Evolutionary conservation across 805 yeast species (phyloP).

Genomic region (Novakomyces olei): DNA sequence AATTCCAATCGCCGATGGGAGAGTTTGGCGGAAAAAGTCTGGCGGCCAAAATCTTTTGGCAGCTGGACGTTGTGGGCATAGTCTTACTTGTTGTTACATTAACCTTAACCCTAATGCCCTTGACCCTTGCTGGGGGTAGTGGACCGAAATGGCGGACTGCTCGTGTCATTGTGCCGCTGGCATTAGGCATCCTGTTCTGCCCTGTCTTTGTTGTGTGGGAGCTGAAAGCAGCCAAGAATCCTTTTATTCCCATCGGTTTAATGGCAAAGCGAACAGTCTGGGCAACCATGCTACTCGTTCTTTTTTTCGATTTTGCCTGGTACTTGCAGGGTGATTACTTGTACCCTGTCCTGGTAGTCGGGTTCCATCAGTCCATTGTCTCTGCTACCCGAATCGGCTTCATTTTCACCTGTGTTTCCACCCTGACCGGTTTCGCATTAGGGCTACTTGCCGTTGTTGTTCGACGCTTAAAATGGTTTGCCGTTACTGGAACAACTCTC

Average conservation of each 20-base stretch:
- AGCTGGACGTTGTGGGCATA: constrained; percentile 42
- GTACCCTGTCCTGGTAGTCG: constrained; percentile 43
- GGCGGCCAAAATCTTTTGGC: constrained; percentile 26
- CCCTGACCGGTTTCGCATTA: constrained; percentile 33
- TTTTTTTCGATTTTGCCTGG: constrained; percentile 38
- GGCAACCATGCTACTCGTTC: constrained; percentile 40
- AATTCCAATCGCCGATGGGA: background rate
- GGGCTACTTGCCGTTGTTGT: constrained; percentile 30
- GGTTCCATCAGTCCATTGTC: constrained; percentile 31
- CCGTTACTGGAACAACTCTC: constrained; percentile 32
- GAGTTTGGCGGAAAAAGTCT: background rate
- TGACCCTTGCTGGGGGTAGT: constrained; percentile 54
- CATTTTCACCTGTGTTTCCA: constrained; percentile 43
- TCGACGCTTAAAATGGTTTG: constrained; percentile 35
- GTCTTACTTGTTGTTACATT: constrained; percentile 31
- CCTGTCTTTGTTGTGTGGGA: constrained; percentile 47
- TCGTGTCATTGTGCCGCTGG: constrained; percentile 44
- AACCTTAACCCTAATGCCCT: constrained; percentile 47
- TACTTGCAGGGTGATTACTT: constrained; percentile 49
- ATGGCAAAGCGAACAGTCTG: constrained; percentile 51
- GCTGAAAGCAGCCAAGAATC: constrained; percentile 29
- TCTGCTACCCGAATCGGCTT: constrained; percentile 50
- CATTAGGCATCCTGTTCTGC: constrained; percentile 37
- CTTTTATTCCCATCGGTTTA: constrained; percentile 38
- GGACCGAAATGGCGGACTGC: constrained; percentile 34